Evolutionary conservation across 1,284 basidiomycete species (phyloP), one percentile per base, ranked within the genome.

Genomic region (Fistulinella staudtii): DNA sequence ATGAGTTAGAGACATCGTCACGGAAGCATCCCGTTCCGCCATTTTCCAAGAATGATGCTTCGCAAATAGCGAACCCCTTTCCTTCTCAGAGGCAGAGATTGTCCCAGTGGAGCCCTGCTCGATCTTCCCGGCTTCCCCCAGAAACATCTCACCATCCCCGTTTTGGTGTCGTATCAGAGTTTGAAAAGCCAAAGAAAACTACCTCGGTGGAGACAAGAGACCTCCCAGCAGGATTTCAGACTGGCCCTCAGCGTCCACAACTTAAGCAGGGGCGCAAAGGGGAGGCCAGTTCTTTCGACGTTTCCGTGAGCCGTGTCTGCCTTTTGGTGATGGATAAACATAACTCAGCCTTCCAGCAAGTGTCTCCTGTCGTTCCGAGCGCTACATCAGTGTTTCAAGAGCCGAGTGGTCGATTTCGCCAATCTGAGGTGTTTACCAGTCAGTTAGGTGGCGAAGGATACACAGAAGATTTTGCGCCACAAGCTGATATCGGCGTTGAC

Each of bases 1-100:
- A 85, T 51, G 86, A 89, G 60, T 49, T 82, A 20, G 84, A 87
- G 51, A 74, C 75, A 6, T 70, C 77, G 10, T 55, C 65, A 23
- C 75, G 79, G n/a, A 82, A 73, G 55, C 65, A 71, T n/a, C n/a
- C n/a, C 4, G 65, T 73, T 17, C 56, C 60, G 47, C 70, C n/a
- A n/a, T n/a, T n/a, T n/a, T n/a, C 77, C 21, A 76, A 67, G 53
- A 72, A 64, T 36, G 73, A 70, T 24, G 53, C 56, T 15, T 66
- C 68, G 22, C 65, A 65, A 6, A 71, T 70, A 3, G 70, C 73
- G 17, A 52, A 72, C 17, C 58, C 63, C 8, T 52, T 67, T 7
- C 64, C 71, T 15, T 60, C 67, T 18, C 72, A 75, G 49, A 72
- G 71, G 46, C 70, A 67, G 28, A 57, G 55, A 27, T 71, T 69